phyloP scores from a whole-genome alignment of 352 stramenopile species.

The Plasmopara viticola region DNA sequence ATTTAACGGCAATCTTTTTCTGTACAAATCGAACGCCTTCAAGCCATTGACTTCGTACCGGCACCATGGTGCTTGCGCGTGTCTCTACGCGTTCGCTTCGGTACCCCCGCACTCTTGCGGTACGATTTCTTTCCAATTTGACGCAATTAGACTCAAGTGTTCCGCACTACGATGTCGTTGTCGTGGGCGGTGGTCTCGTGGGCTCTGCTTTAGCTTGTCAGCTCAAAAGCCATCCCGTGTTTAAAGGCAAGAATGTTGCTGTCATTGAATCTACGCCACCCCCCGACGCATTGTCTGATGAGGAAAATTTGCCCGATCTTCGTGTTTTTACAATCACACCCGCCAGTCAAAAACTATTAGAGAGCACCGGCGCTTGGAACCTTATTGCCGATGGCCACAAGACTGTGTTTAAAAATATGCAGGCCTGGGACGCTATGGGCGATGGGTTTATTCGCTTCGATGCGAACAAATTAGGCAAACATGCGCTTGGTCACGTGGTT shows the following conservation, averaged over 20 bases:
- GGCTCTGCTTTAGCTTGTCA: conserved; percentile 74
- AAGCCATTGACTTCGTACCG: conserved; percentile 20
- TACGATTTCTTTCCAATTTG: conserved; percentile 17
- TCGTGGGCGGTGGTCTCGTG: conserved; percentile 81
- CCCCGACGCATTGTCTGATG: conserved; percentile 29
- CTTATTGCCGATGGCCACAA: conserved; percentile 51
- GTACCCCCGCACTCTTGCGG: conserved; percentile 7
- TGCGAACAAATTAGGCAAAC: conserved; percentile 46
- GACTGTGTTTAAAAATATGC: conserved; percentile 83
- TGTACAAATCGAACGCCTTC: conserved; percentile 11
- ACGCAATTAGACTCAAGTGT: conserved; percentile 27
- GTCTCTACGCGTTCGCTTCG: conserved; percentile 20
- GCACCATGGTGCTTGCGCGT: conserved; percentile 24
- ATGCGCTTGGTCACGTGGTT: conserved; percentile 73
- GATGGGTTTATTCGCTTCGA: conserved; percentile 87
- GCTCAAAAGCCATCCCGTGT: conserved; percentile 69
- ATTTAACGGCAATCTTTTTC: neutral
- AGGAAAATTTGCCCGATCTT: conserved; percentile 71
- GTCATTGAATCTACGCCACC: conserved; percentile 62
- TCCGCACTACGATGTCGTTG: conserved; percentile 69
- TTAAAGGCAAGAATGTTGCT: conserved; percentile 73
- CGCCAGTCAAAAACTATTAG: conserved; percentile 68
- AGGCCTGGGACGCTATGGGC: conserved; percentile 88
- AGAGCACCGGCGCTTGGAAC: conserved; percentile 71
- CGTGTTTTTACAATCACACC: conserved; percentile 89